phyloP scores from a whole-genome alignment of 1,284 basidiomycete genomes.

The Sporisorium graminicola region DNA sequence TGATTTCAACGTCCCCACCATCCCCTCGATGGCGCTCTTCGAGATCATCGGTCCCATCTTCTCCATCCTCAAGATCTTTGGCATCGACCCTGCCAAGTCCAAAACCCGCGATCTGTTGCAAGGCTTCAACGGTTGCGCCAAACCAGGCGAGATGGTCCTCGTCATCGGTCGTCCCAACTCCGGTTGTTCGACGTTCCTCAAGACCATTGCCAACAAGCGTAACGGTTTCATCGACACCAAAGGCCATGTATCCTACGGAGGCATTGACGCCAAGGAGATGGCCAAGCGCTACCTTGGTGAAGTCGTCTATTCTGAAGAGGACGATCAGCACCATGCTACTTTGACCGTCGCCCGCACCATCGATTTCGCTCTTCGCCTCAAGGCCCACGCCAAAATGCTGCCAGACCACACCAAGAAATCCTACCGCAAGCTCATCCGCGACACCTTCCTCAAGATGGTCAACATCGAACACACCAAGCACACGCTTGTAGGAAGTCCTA shows the following conservation, averaged over 20 bases:
- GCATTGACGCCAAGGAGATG: slow-evolving; percentile 74
- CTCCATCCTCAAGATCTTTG: slow-evolving; percentile 42
- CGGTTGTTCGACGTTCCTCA: slow-evolving; percentile 81
- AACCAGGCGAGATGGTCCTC: slow-evolving; percentile 65
- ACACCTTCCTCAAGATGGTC: slow-evolving; percentile 77
- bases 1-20: slow-evolving; percentile 54
- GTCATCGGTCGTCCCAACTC: slow-evolving; percentile 86
- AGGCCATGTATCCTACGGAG: slow-evolving; percentile 79
- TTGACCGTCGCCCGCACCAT: slow-evolving; percentile 74
- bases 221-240: slow-evolving; percentile 74
- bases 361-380: slow-evolving; percentile 59
- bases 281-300: slow-evolving; percentile 77
- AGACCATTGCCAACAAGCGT: slow-evolving; percentile 79
- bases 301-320: slow-evolving; percentile 81
- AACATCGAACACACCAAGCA: slow-evolving; percentile 80
- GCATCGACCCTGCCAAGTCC: slow-evolving; percentile 39
- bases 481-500: slow-evolving; percentile 79
- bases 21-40: slow-evolving; percentile 52
- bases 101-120: slow-evolving; percentile 45
- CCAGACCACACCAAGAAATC: slow-evolving; percentile 72
- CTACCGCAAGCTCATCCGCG: slow-evolving; percentile 73
- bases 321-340: slow-evolving; percentile 82
- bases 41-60: slow-evolving; percentile 56
- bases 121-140: slow-evolving; percentile 53
- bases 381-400: slow-evolving; percentile 62